phyloP scores from a whole-genome alignment of 441 rosid genomes.

The Erodium trifolium region DNA sequence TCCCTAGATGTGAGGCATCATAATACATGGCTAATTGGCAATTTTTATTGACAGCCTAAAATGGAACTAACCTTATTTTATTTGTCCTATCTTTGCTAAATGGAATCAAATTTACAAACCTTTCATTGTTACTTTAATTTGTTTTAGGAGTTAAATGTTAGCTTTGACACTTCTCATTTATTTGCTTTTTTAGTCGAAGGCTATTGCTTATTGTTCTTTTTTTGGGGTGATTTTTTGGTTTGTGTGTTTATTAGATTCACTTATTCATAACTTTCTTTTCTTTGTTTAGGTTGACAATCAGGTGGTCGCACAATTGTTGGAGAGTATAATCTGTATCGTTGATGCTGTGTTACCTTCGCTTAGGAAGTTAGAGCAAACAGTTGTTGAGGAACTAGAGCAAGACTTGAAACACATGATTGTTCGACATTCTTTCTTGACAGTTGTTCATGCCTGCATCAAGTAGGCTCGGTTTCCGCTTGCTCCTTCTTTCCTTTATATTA shows the following conservation, averaged over 20 bases:
- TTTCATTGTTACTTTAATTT: not conserved
- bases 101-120: not conserved
- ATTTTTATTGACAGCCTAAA: not conserved
- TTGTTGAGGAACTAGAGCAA: slow-evolving; percentile 87
- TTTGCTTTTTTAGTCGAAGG: not conserved
- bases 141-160: not conserved
- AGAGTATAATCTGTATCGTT: slow-evolving; percentile 87
- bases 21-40: not conserved
- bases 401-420: slow-evolving; percentile 94
- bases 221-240: not conserved
- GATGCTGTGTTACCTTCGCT: slow-evolving; percentile 82
- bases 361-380: slow-evolving; percentile 68
- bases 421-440: slow-evolving; percentile 92
- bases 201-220: not conserved
- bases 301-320: slow-evolving; percentile 76
- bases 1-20: not conserved
- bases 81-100: not conserved
- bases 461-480: slow-evolving; percentile 27
- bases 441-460: slow-evolving; percentile 99
- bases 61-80: not conserved
- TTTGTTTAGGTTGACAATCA: slow-evolving; percentile 76
- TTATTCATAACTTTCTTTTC: slow-evolving; percentile 18
- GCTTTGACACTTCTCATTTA: not conserved
- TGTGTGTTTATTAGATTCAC: not conserved
- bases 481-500: not conserved